Evolutionary conservation across 768 basidiomycete genomes (phyloP), one percentile per base, ranked within the genome.

Genomic region (Pisolithus sp.): DNA sequence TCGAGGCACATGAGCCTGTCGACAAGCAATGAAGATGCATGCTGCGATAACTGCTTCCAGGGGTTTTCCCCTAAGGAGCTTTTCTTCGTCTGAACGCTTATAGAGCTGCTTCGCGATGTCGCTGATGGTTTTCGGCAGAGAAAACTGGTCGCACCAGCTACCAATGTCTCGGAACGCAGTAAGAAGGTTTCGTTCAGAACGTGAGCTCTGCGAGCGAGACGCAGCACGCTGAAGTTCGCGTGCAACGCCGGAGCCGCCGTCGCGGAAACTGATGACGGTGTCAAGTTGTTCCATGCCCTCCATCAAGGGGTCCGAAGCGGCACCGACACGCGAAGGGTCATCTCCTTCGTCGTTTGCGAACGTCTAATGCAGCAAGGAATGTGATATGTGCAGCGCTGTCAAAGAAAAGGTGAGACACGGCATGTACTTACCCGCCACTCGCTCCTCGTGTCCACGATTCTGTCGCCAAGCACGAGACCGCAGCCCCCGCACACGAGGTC

Each of bases 291-390:
- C 94, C 61, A 92, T 86, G 37, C 93, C 93, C 68, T 97, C 93
- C 73, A 98, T 77, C 40, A 94, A 73, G 28, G 94, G 92, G 69
- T 97, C 93, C 18, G 86, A 82, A 41, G 93, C 93, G 50, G 92
- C 93, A 73, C 96, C 96, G 60, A 99, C 96, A 87, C 96, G 96
- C 59, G 96, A 98, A 56, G 96, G 96, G 68, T 99, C 96, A 68
- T 97, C 95, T 56, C 95, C 94, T 76, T 99, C 96, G 62, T 97
- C 95, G 66, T 98, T 96, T 58, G 96, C 96, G 70, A 99, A 99
- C 55, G 96, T 98, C 89, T 97, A 74, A n/a, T 54, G 46, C 48
- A 13, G 42, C 51, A 44, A 49, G 10, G 21, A 37, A 18, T 51
- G 56, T 13, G 41, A 61, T 50, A 64, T 56, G 53, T 67, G 59